These are phyloP conservation scores for Taxawa tesnikishii DNA, from an alignment of 2,329 filamentous ascomycete species.

Conservation along the genomic window DNA sequence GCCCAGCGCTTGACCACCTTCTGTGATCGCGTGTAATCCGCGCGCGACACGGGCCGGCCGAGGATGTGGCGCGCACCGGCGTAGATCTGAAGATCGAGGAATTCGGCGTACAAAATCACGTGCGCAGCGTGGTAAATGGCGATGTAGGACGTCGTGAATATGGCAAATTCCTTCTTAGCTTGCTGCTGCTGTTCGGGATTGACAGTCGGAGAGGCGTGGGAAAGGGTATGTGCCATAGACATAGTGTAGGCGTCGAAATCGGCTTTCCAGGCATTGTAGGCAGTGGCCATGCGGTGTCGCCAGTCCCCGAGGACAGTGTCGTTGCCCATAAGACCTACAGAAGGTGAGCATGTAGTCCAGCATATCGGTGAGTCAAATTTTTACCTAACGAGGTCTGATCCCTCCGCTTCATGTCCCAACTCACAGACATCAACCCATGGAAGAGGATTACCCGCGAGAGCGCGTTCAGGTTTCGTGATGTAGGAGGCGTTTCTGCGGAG, in stretches of 20 bases:
- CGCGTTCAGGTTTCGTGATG: constrained; percentile 28
- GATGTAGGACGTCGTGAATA: constrained; percentile 38
- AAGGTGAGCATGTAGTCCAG: constrained; percentile 3
- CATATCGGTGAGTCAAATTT: constrained; percentile 14
- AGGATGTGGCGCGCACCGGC: constrained; percentile 48
- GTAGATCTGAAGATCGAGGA: constrained; percentile 50
- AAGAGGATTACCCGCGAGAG: constrained; percentile 43
- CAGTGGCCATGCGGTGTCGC: constrained; percentile 38
- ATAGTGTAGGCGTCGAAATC: constrained; percentile 44
- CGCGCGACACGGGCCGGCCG: constrained; percentile 38
- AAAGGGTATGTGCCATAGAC: constrained; percentile 16
- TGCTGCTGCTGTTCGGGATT: constrained; percentile 13
- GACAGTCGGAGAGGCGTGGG: constrained; percentile 16
- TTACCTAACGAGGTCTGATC: constrained; percentile 48
- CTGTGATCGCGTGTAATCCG: constrained; percentile 39
- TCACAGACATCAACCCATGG: constrained; percentile 51
- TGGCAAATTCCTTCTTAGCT: constrained; percentile 26
- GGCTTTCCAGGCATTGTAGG: constrained; percentile 45
- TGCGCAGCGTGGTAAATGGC: constrained; percentile 48
- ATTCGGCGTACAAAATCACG: constrained; percentile 44
- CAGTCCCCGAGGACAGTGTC: constrained; percentile 32
- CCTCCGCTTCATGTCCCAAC: constrained; percentile 49
- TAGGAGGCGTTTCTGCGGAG: constrained; percentile 23
- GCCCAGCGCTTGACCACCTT: constrained; percentile 41
- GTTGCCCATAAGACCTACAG: constrained; percentile 15